Base-by-base conservation (phyloP, 768 basidiomycete genomes). In the Sarcodon aspratus region DNA sequence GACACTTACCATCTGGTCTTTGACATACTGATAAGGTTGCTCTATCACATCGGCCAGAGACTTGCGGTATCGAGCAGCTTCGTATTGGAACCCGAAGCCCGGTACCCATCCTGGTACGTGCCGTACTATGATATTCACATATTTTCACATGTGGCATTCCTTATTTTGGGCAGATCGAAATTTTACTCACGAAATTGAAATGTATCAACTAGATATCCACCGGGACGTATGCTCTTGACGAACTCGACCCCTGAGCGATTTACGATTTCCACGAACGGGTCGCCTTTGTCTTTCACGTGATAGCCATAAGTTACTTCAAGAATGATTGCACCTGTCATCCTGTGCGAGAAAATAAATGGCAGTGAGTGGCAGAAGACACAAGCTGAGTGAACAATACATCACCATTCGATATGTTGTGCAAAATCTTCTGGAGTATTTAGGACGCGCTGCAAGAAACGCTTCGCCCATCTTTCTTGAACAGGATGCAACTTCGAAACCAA, bases 41-140 rank as follows among this genome's bases (percentile, higher is more conserved):
- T 68, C 54, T 35, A 60, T 55, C 53, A 67, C 55, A 9, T 55
- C 48, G 12, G 58, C 50, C 2, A 61, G 33, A n/a, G 49, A 48
- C 33, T 44, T 44, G 5, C 51, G 44, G 56, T 57, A 63, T 1
- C 34, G 46, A 4, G 18, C 44, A 1, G 59, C 61, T 17, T 43
- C 52, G 45, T 53, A 53, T 47, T 66, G 55, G 59, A 67, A 71
- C 3, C 57, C 59, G 6, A 66, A 66, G 15, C 70, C 69, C 11
- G 69, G 69, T 21, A 71, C 49, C 70, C 70, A 73, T 0, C 49
- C 43, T 0, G 71, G 71, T 9, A 70, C 52, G 47, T 69, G 59
- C 15, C 59, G 63, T 42, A 71, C 63, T 64, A 42, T 27, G 2
- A 27, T 27, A 27, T 27, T 27, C 21, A 27, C 21, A 27, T 27